Base-by-base conservation (phyloP, 345 rosid genomes). In the Citrus reticulata region DNA sequence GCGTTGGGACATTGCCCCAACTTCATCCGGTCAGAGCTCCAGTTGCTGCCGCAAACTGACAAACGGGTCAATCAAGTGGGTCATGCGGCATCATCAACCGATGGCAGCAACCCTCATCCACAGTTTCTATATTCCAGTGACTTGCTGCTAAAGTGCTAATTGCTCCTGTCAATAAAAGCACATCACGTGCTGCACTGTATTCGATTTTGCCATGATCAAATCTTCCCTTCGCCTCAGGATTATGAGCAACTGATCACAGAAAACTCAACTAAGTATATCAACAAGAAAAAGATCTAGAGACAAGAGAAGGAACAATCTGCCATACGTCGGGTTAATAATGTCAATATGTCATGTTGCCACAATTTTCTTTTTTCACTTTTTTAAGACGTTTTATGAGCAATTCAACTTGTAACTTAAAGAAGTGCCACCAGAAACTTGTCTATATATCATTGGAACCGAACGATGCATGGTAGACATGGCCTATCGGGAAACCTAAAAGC, bases 41-140 rank as follows among this genome's bases (percentile, higher is more conserved):
- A 22, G 72, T 70, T 58, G 73, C 68, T 75, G 70, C 67, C 75
- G 63, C 34, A 81, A 70, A 64, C 35, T 6, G 63, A 27, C 76
- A 61, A 77, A 68, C 35, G 55, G 68, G 73, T 57, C 78, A 62
- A 65, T 77, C 32, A 57, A 30, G 77, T 72, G 79, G 84, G 81
- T 22, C 81, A 46, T 39, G 64, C 30, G 9, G 61, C 72, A 34
- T 20, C 30, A 42, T 0, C 51, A 2, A 61, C 65, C 27, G 59
- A 68, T 7, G 62, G 74, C 67, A 65, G 57, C 84, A 78, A 7
- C 77, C 83, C 86, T 81, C 75, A 74, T 73, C 81, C 78, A 40
- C 20, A 49, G 1, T 32, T 59, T 25, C 13, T 46, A 39, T 49
- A 61, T 5, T 20, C 72, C 51, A 22, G 11, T 54, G 37, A 39